These are phyloP conservation scores for Carallia brachiata DNA, from an alignment of 345 rosid genomes.

Conservation along the genomic window DNA sequence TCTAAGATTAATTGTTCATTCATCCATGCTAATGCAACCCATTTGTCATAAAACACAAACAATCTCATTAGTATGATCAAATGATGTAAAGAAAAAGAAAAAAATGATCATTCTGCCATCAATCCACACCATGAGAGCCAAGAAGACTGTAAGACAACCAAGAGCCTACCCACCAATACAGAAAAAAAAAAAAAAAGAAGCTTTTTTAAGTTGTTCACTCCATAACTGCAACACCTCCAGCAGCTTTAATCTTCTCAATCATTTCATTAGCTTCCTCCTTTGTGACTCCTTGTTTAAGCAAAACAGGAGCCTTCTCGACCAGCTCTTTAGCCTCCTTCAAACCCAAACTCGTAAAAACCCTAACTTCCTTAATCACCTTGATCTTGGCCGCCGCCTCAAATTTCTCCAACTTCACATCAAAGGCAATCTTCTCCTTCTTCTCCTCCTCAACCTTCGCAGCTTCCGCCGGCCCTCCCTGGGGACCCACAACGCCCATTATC, in stretches of 20 bases:
- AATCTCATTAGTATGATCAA: too few relatives aligned
- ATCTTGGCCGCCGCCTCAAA: slow-evolving; percentile 47
- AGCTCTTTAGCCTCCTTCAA: slow-evolving; percentile 54
- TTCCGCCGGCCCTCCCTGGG: slow-evolving; percentile 20
- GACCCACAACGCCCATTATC: slow-evolving; percentile 24
- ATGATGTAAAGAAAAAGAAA: too few relatives aligned
- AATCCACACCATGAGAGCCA: neutral
- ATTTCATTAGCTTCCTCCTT: slow-evolving; percentile 48
- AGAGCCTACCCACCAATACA: neutral
- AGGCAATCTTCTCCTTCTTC: slow-evolving; percentile 45
- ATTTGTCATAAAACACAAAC: too few relatives aligned
- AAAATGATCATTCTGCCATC: neutral
- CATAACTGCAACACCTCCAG: slow-evolving; percentile 47
- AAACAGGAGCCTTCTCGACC: slow-evolving; percentile 45
- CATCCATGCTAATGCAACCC: too few relatives aligned
- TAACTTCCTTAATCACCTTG: slow-evolving; percentile 53
- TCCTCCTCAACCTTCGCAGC: slow-evolving; percentile 29
- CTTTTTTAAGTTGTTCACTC: slow-evolving; percentile 23
- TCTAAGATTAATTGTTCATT: too few relatives aligned
- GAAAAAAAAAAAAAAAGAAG: neutral
- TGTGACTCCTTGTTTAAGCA: slow-evolving; percentile 45
- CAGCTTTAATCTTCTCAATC: slow-evolving; percentile 47
- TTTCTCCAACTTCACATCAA: slow-evolving; percentile 54
- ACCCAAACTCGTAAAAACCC: slow-evolving; percentile 44
- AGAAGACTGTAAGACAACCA: neutral